These are phyloP conservation scores for Acanthamoeba lenticulata DNA, from an alignment of 208 protist species.

Conservation along the genomic window DNA sequence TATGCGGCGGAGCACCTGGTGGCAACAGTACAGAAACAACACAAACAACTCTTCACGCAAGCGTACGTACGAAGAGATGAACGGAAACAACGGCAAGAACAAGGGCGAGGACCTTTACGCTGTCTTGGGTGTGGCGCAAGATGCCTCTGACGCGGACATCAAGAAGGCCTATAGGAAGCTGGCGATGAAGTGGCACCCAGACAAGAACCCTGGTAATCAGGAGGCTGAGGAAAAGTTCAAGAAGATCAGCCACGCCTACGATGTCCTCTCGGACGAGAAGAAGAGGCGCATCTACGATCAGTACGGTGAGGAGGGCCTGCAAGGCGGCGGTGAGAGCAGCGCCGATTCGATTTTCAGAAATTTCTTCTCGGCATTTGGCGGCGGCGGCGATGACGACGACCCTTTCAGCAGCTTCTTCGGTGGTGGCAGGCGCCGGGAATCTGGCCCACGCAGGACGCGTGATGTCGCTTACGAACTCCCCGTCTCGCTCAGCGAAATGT, in stretches of 20 bases:
- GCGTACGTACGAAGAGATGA: neutral
- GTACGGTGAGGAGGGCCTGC: slow-evolving; percentile 83
- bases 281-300: slow-evolving; percentile 84
- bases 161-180: slow-evolving; percentile 85
- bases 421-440: slow-evolving; percentile 79
- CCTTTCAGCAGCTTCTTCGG: neutral
- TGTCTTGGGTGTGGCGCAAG: slow-evolving; percentile 74
- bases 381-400: neutral
- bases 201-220: slow-evolving; percentile 72
- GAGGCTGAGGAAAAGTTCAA: slow-evolving; percentile 74
- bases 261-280: slow-evolving; percentile 81
- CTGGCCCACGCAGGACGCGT: slow-evolving; percentile 94
- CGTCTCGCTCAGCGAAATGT: slow-evolving; percentile 93
- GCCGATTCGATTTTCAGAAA: slow-evolving; percentile 72
- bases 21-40: neutral
- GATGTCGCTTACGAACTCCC: slow-evolving; percentile 93
- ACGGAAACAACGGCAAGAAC: neutral
- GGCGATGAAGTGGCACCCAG: slow-evolving; percentile 82
- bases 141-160: slow-evolving; percentile 78
- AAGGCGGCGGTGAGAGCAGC: slow-evolving; percentile 84
- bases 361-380: slow-evolving; percentile 91
- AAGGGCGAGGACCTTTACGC: slow-evolving; percentile 77
- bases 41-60: neutral
- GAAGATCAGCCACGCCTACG: slow-evolving; percentile 81
- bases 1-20: neutral